These are phyloP conservation scores for Emergomyces pasteurianus DNA, from an alignment of 2,329 filamentous ascomycete genomes.

Conservation along the genomic window DNA sequence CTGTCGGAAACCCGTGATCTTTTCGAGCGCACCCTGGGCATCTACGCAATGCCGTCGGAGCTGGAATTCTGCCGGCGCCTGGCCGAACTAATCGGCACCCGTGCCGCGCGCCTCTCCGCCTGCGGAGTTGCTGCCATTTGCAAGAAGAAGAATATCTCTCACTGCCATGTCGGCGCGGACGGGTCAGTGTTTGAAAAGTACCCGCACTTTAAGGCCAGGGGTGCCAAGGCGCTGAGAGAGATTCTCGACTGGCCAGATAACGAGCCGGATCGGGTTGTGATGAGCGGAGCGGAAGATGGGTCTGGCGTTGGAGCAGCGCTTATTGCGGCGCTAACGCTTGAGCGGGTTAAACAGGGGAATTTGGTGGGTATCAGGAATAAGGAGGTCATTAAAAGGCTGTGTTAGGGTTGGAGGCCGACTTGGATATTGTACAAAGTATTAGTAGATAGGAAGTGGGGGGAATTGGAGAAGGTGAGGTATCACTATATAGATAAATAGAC, in stretches of 20 bases:
- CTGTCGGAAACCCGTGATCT: slow-evolving; percentile 76
- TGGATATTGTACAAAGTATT: neutral
- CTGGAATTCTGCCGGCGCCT: slow-evolving; percentile 80
- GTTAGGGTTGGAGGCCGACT: neutral
- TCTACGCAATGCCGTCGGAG: slow-evolving; percentile 62
- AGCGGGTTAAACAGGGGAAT: slow-evolving; percentile 50
- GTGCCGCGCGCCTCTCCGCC: slow-evolving; percentile 80
- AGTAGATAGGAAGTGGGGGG: neutral
- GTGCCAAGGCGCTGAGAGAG: slow-evolving; percentile 79
- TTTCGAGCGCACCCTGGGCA: slow-evolving; percentile 62
- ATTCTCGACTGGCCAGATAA: slow-evolving; percentile 88
- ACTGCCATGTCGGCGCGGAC: slow-evolving; percentile 90
- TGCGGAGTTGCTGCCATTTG: slow-evolving; percentile 94
- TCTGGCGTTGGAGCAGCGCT: slow-evolving; percentile 93
- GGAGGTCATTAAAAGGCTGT: slow-evolving; percentile 13
- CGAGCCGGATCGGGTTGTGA: slow-evolving; percentile 75
- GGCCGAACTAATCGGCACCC: slow-evolving; percentile 87
- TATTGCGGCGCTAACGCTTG: slow-evolving; percentile 64
- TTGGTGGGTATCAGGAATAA: slow-evolving; percentile 45
- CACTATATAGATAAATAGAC: neutral
- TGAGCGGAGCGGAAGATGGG: slow-evolving; percentile 85
- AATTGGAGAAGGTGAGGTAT: neutral
- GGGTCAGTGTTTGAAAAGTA: slow-evolving; percentile 99
- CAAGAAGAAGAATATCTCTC: slow-evolving; percentile 84
- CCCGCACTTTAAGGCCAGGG: slow-evolving; percentile 90